phyloP scores from a whole-genome alignment of 108 stramenopile species.

The Conticribra weissflogii region DNA sequence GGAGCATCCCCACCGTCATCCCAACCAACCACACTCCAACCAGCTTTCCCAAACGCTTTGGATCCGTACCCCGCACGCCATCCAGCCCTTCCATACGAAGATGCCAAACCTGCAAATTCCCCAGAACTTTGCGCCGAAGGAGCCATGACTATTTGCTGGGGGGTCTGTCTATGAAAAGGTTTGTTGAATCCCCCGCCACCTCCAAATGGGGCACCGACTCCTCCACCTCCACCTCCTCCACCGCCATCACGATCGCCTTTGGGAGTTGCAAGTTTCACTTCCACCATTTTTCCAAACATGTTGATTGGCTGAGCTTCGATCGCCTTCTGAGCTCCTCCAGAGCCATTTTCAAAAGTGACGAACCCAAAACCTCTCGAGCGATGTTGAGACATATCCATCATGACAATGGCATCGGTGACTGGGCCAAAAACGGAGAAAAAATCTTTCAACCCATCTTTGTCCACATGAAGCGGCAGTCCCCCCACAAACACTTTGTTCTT shows the following conservation, averaged over 20 bases:
- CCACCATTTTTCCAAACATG: slow-evolving; percentile 77
- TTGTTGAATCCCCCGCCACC: slow-evolving; percentile 28
- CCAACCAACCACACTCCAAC: slow-evolving; percentile 87
- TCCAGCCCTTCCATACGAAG: slow-evolving; percentile 78
- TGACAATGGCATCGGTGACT: slow-evolving; percentile 84
- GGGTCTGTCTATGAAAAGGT: slow-evolving; percentile 12
- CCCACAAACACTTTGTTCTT: slow-evolving; percentile 66
- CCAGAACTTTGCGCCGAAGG: slow-evolving; percentile 48
- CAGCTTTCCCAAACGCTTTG: slow-evolving; percentile 80
- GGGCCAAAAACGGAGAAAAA: slow-evolving; percentile 87
- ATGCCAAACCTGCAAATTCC: slow-evolving; percentile 85
- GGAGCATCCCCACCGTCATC: slow-evolving; percentile 73
- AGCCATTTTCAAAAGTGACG: slow-evolving; percentile 87
- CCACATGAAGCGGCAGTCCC: slow-evolving; percentile 76
- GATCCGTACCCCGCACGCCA: slow-evolving; percentile 90
- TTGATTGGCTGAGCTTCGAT: slow-evolving; percentile 78
- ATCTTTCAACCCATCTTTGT: slow-evolving; percentile 80
- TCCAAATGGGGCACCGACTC: slow-evolving; percentile 50
- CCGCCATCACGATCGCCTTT: slow-evolving; percentile 70
- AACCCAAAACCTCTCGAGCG: slow-evolving; percentile 91
- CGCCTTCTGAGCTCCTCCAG: slow-evolving; percentile 76
- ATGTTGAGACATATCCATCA: slow-evolving; percentile 79
- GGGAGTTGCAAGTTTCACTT: slow-evolving; percentile 88
- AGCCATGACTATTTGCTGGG: slow-evolving; percentile 70
- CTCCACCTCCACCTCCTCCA: slow-evolving; percentile 52